A percentile compares a stretch with the other conserved stretches of the same genome.
Evolutionary conservation across 345 rosid species (phyloP).

Genomic region (Linum tenue): DNA sequence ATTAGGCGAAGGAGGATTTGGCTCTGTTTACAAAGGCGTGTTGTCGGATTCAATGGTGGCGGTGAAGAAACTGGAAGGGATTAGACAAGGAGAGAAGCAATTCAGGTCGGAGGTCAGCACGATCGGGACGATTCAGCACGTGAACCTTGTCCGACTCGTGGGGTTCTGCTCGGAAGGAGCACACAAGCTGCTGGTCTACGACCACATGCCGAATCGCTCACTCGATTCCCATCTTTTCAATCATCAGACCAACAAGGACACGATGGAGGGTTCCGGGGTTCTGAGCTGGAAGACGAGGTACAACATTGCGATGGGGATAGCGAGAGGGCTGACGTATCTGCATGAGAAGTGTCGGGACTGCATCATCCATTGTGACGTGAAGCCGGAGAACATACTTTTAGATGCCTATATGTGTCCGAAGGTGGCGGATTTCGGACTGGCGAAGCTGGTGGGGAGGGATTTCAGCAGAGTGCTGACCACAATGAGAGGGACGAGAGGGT

Average conservation of each 20-base stretch:
- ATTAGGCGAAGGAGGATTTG: constrained; percentile 22
- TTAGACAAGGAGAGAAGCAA: constrained; percentile 20
- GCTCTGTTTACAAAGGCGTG: constrained; percentile 20
- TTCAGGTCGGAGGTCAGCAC: constrained; percentile 14
- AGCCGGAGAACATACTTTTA: constrained; percentile 4
- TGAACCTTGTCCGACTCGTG: constrained; percentile 14
- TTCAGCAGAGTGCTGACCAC: constrained; percentile 3
- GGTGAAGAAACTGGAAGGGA: constrained; percentile 18
- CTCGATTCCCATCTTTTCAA: constrained; percentile 7
- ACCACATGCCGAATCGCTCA: constrained; percentile 21
- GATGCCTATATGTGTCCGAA: not conserved
- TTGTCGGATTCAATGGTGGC: constrained; percentile 12
- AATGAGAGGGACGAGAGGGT: constrained; percentile 4
- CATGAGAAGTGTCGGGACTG: constrained; percentile 6
- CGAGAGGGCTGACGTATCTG: not conserved
- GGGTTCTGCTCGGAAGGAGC: constrained; percentile 13
- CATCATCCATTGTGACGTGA: constrained; percentile 7
- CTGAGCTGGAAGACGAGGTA: constrained; percentile 2
- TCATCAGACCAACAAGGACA: not conserved
- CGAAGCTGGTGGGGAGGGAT: constrained; percentile 1
- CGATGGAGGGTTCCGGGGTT: not conserved
- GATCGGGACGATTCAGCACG: constrained; percentile 16
- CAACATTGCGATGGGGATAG: constrained; percentile 3
- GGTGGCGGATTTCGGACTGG: constrained; percentile 3
- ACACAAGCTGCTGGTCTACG: constrained; percentile 10